Conservation (phyloP, 129 eudicot genomes). For the Helichrysum umbraculigerum region DNA sequence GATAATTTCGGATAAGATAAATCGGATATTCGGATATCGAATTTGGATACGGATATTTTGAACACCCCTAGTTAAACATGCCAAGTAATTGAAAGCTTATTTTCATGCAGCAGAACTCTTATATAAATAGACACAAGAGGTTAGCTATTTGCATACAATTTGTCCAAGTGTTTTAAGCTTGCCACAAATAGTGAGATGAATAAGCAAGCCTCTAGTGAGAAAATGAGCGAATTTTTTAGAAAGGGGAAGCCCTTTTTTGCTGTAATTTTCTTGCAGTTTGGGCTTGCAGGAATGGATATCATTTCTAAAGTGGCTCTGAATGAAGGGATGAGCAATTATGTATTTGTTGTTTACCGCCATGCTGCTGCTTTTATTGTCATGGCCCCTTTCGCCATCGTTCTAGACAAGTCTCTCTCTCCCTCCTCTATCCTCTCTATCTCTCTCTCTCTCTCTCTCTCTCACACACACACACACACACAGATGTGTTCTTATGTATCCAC, state of each 20-base stretch:
- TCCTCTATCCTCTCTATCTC: not conserved
- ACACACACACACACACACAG: not conserved
- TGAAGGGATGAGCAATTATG: constrained; percentile 62
- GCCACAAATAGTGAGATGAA: constrained; percentile 20
- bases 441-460: constrained; percentile 15
- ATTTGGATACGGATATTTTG: too few relatives aligned
- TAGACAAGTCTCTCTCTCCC: constrained; percentile 44
- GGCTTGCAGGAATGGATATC: constrained; percentile 52
- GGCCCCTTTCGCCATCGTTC: constrained; percentile 55
- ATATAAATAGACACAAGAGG: constrained; percentile 37
- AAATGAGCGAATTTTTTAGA: constrained; percentile 17
- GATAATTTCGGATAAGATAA: too few relatives aligned
- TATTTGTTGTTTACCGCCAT: constrained; percentile 58
- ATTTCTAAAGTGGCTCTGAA: constrained; percentile 54
- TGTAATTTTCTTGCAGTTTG: constrained; percentile 55
- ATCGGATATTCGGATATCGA: too few relatives aligned
- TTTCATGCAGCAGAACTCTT: constrained; percentile 13
- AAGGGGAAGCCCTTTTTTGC: constrained; percentile 49
- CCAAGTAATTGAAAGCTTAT: constrained; percentile 25
- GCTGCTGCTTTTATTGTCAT: constrained; percentile 46
- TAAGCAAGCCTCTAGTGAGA: constrained; percentile 23
- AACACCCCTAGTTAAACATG: constrained; percentile 26
- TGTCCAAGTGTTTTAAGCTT: constrained; percentile 23
- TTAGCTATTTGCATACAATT: constrained; percentile 27
- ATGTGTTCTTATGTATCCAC: not conserved